A percentile compares a stretch with the other conserved stretches of the same genome.
phyloP scores from a whole-genome alignment of 2,329 filamentous ascomycete genomes.

The Botryosphaeria agaves region DNA sequence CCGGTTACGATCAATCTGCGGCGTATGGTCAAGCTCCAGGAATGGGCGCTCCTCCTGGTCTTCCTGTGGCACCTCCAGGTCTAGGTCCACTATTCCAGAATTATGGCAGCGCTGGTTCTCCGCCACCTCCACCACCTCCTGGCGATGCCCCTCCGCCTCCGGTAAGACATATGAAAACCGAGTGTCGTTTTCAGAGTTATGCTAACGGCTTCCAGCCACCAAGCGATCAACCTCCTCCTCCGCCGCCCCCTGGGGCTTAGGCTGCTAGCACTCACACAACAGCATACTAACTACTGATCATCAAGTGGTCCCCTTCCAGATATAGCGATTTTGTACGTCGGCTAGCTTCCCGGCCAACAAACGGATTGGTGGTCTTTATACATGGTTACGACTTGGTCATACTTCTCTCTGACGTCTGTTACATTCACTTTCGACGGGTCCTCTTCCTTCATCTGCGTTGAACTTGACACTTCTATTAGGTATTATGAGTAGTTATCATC shows the following conservation, averaged over 20 bases:
- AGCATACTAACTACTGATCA: no score
- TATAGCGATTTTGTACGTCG: no score
- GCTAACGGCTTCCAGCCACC: slow-evolving; percentile 20
- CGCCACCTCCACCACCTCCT: slow-evolving; percentile 44
- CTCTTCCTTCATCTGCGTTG: no score
- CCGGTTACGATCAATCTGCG: slow-evolving; percentile 29
- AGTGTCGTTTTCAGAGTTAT: background rate
- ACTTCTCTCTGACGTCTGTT: no score
- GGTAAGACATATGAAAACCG: slow-evolving; percentile 10
- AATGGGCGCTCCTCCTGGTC: slow-evolving; percentile 21
- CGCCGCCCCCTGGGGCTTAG: slow-evolving; percentile 28
- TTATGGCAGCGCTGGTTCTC: slow-evolving; percentile 35
- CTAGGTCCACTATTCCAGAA: slow-evolving; percentile 50
- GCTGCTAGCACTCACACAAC: no score
- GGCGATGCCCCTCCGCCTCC: slow-evolving; percentile 42
- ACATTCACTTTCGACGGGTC: no score
- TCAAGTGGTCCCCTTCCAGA: no score
- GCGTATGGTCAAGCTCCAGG: slow-evolving; percentile 20
- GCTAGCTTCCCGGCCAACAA: no score
- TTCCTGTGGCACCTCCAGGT: slow-evolving; percentile 26
- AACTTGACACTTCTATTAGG: no score
- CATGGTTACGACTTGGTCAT: no score
- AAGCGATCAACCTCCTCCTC: slow-evolving; percentile 44
- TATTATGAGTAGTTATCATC: no score
- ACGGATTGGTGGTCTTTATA: no score